Base-by-base conservation (phyloP, 768 basidiomycete genomes). In the Lentinula guzmanii region DNA sequence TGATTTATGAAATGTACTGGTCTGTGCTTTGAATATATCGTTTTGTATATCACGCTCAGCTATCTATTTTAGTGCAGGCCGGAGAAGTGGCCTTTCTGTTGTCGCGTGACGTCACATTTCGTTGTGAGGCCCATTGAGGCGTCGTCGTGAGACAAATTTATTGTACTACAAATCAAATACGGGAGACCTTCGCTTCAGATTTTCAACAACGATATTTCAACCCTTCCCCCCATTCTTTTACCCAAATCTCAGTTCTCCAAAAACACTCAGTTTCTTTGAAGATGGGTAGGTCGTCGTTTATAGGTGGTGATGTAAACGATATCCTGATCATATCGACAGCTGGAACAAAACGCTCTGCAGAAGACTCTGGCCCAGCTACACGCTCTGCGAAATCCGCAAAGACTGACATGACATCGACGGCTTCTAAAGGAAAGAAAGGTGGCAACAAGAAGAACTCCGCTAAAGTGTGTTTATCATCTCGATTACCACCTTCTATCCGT, bases 341-440 rank as follows among this genome's bases (percentile, higher is more conserved):
- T 35, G 77, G 78, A 65, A 78, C 73, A 52, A 85, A 85, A 69
- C 77, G 84, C 56, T 65, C 81, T 34, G 73, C 76, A 6, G 79
- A 75, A 6, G 62, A 66, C 21, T 61, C 70, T 8, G 70, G 13
- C 39, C 62, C 70, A 10, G 73, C 71, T 62, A 75, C 82, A 18
- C 78, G 82, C 62, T 75, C 79, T 45, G 73, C 81, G 43, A 86
- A 85, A 69, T 74, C 73, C 0, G 74, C 82, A 6, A 87, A 81
- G 71, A 82, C 78, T 24, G 76, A 75, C 35, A 64, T 67, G 35
- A 58, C 65, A 21, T 67, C 70, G 21, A 62, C 72, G 39, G 62
- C 76, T 31, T 41, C 70, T 58, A 71, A 65, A 58, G 70, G 70
- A 1, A 72, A 70, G 43, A 77, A 74, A 57, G 70, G 73, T 37